These are phyloP conservation scores for Zarea fungicola DNA, from an alignment of 2,329 filamentous ascomycete species.

Conservation along the genomic window DNA sequence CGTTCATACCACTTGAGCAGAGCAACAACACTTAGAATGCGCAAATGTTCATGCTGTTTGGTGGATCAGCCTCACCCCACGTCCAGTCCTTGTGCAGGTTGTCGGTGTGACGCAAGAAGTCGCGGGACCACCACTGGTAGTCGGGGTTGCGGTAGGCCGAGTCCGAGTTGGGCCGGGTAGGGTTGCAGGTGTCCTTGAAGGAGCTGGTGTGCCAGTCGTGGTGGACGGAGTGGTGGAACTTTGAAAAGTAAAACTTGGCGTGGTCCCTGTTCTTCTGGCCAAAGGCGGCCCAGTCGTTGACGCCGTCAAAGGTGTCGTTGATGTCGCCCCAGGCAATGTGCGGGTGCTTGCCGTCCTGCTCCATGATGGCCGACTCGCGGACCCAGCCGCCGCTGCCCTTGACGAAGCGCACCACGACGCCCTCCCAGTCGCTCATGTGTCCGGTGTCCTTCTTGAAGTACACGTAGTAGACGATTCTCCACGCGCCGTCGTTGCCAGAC, in stretches of 20 bases:
- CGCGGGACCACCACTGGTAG: conserved; percentile 19
- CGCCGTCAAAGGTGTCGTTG: conserved; percentile 18
- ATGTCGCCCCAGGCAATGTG: conserved; percentile 18
- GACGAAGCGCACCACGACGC: conserved; percentile 18
- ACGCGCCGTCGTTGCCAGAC: conserved; percentile 16
- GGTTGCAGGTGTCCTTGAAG: conserved; percentile 18
- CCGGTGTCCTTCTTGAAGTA: conserved; percentile 23
- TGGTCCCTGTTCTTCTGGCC: conserved; percentile 18
- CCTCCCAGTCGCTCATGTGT: conserved; percentile 21
- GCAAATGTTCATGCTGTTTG: too few relatives aligned
- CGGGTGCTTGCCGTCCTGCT: conserved; percentile 16
- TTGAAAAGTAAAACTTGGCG: conserved; percentile 18
- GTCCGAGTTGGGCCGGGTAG: conserved; percentile 14
- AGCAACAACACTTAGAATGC: too few relatives aligned
- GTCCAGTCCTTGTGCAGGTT: too few relatives aligned
- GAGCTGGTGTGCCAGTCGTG: conserved; percentile 15
- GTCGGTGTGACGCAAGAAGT: too few relatives aligned
- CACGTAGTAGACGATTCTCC: conserved; percentile 21
- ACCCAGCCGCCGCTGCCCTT: conserved; percentile 15
- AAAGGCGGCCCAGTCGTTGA: conserved; percentile 14
- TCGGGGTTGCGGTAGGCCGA: conserved; percentile 17
- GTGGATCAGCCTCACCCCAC: too few relatives aligned
- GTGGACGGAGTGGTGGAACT: conserved; percentile 18
- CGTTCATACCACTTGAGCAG: too few relatives aligned
- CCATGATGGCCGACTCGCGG: conserved; percentile 15